Conservation (phyloP, 768 basidiomycete genomes). For the Rhizopogon sp. region DNA sequence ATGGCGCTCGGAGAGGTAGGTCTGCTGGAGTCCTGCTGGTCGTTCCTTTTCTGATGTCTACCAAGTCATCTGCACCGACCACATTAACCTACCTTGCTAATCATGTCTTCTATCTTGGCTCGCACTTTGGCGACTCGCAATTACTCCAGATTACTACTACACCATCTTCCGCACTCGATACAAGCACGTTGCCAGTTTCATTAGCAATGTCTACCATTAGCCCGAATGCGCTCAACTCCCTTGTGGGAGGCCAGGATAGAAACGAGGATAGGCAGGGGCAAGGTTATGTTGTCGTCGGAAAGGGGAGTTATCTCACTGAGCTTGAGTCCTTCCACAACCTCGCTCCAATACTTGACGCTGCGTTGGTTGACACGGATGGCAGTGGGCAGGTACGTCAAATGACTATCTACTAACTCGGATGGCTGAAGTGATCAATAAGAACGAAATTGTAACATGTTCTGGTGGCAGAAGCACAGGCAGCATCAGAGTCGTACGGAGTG, state of each 20-base stretch:
- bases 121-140: conserved; percentile 79
- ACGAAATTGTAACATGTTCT: conserved; percentile 82
- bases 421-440: conserved; percentile 40
- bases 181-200: conserved; percentile 50
- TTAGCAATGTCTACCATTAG: conserved; percentile 38
- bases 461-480: conserved; percentile 76
- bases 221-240: conserved; percentile 26
- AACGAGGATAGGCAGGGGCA: conserved; percentile 18
- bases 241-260: conserved; percentile 33
- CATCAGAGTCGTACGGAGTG: conserved; percentile 72
- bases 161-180: conserved; percentile 35
- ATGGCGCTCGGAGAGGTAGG: conserved; percentile 71
- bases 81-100: conserved; percentile 68
- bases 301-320: conserved; percentile 55
- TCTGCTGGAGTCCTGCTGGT: not conserved
- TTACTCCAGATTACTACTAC: conserved; percentile 52
- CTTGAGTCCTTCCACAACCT: conserved; percentile 69
- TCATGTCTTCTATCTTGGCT: conserved; percentile 73
- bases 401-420: not conserved
- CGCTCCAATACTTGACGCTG: conserved; percentile 79
- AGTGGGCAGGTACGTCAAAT: conserved; percentile 55
- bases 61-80: conserved; percentile 65
- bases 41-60: conserved; percentile 2
- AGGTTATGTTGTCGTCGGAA: conserved; percentile 46
- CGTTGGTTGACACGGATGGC: conserved; percentile 66